Evolutionary conservation across 768 basidiomycete genomes (phyloP).

Genomic region (Pholiota molesta): DNA sequence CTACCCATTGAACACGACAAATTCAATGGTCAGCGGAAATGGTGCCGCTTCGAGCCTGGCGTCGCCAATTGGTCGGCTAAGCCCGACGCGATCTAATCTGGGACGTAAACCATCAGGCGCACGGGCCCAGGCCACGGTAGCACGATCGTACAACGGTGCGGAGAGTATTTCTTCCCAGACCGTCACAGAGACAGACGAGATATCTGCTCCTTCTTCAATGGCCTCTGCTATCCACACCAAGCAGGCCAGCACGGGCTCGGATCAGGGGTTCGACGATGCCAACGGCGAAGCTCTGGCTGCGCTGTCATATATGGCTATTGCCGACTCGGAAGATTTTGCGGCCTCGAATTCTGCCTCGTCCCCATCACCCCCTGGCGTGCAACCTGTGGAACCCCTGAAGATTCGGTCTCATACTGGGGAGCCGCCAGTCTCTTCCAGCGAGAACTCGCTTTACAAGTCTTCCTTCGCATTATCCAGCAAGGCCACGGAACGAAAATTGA

Average conservation of each 20-base stretch:
- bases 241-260: constrained; percentile 18
- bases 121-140: constrained; percentile 64
- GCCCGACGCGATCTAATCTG: constrained; percentile 41
- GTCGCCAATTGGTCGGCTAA: constrained; percentile 31
- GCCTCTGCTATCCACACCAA: constrained; percentile 4
- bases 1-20: neutral
- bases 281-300: constrained; percentile 79
- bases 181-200: constrained; percentile 26
- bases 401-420: constrained; percentile 31
- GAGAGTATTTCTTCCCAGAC: constrained; percentile 40
- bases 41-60: constrained; percentile 21
- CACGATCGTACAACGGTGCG: constrained; percentile 43
- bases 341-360: constrained; percentile 24
- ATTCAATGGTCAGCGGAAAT: constrained; percentile 13
- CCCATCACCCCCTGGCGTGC: constrained; percentile 13
- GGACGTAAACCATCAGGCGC: constrained; percentile 83
- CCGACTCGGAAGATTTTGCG: constrained; percentile 42
- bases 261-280: constrained; percentile 27
- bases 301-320: constrained; percentile 69
- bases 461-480: constrained; percentile 88
- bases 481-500: constrained; percentile 84
- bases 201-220: constrained; percentile 3
- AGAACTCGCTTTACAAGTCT: constrained; percentile 60
- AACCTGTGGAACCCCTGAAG: constrained; percentile 39
- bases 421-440: constrained; percentile 19